These are phyloP conservation scores for Saitozyma sp. DNA, from an alignment of 768 basidiomycete species.

Conservation along the genomic window DNA sequence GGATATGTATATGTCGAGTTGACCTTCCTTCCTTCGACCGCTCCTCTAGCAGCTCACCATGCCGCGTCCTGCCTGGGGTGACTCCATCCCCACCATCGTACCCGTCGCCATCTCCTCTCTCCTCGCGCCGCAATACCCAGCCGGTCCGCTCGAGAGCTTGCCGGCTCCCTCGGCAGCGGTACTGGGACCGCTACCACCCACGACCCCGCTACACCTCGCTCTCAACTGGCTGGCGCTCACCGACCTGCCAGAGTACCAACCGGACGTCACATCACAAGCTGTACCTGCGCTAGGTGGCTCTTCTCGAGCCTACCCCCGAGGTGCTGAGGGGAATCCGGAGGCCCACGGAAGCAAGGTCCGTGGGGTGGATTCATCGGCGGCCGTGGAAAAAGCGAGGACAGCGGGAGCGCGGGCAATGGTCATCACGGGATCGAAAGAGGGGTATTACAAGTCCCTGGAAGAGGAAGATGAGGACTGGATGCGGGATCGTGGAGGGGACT, in stretches of 20 bases:
- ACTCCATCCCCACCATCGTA: not conserved
- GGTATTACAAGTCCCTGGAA: slow-evolving; percentile 19
- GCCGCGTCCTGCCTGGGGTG: no score
- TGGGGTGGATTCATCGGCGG: not conserved
- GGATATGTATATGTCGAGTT: no score
- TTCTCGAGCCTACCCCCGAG: not conserved
- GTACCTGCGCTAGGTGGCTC: not conserved
- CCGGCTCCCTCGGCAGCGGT: slow-evolving; percentile 17
- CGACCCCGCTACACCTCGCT: slow-evolving; percentile 33
- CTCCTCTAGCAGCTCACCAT: no score
- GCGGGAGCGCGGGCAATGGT: slow-evolving; percentile 24
- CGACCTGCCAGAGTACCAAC: slow-evolving; percentile 25
- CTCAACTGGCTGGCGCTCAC: slow-evolving; percentile 26
- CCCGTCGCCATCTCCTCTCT: slow-evolving; percentile 17
- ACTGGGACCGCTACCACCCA: slow-evolving; percentile 33
- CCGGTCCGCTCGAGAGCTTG: slow-evolving; percentile 1
- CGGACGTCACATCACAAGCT: not conserved
- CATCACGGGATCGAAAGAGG: slow-evolving; percentile 24
- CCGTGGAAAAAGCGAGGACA: not conserved
- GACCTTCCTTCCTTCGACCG: no score
- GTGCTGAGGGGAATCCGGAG: not conserved
- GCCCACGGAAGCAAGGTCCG: not conserved
- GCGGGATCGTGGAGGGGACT: slow-evolving; percentile 27
- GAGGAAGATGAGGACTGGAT: slow-evolving; percentile 45
- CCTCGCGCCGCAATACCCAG: slow-evolving; percentile 7